Base-by-base conservation (phyloP, 257 asterid species). In the Apocynum venetum region DNA sequence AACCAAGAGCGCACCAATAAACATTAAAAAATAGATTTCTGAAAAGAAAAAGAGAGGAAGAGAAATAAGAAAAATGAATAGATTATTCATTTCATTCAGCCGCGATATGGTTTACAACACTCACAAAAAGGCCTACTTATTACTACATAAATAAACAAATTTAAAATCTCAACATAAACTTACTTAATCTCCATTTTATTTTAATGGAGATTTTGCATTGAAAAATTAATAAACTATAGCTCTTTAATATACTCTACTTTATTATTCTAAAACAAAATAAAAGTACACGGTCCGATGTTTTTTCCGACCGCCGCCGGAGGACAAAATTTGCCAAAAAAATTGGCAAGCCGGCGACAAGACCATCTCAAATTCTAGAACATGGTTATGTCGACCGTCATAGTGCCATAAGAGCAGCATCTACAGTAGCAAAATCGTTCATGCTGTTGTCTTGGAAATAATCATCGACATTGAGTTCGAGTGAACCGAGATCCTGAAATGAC, bases 281-380 rank as follows among this genome's bases (percentile, higher is more conserved):
- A 8, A 74, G 49, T 77, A 79, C 78, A 75, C 52, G 57, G 80
- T 76, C 80, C 87, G 85, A 84, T 77, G 3, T 41, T 60, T 61
- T 64, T 53, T 71, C 67, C 61, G 51, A 31, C 67, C 72, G 85
- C 67, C 72, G 85, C 79, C 88, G 77, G 84, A 41, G 52, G 13
- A 85, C 93, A 92, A 90, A 92, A 92, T 84, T 89, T 92, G 96
- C 93, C 91, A 3, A 6, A 55, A 49, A 59, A 79, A 59, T 31
- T 71, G 89, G 88, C 96, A 88, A 82, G 12, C 85, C 87, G 87
- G 84, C 88, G 75, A 81, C 41, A n/a, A 31, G 12, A 25, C 61
- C 36, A 76, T 36, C 25, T 59, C 57, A 4, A 60, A 1, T 17
- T 36, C 10, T 49, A 5, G 35, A 0, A 25, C 38, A 0, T 35